Percentiles rank a stretch among this genome's conserved stretches.
Evolutionary conservation across 805 yeast genomes (phyloP).

Genomic region (Wickerhamiella domercqiae): DNA sequence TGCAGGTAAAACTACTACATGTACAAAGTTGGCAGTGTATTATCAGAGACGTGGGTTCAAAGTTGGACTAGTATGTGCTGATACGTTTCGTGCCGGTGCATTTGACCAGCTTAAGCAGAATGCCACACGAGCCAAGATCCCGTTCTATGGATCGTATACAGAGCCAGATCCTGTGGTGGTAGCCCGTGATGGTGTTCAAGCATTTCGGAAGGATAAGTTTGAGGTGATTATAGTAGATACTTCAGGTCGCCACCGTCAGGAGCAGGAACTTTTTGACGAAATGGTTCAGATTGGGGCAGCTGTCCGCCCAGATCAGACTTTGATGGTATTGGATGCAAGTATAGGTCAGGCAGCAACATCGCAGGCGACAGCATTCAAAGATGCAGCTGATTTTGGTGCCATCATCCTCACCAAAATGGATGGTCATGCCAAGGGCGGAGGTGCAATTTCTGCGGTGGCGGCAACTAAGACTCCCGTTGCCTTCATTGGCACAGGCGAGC

Average conservation of each 20-base stretch:
- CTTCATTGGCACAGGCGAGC: constrained; percentile 97
- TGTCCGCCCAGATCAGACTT: constrained; percentile 86
- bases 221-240: constrained; percentile 94
- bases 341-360: constrained; percentile 97
- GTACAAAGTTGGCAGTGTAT: constrained; percentile 91
- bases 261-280: constrained; percentile 76
- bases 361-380: constrained; percentile 89
- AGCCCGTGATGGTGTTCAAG: constrained; percentile 79
- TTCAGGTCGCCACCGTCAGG: constrained; percentile 96
- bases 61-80: constrained; percentile 96
- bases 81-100: constrained; percentile 98
- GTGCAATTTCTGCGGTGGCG: constrained; percentile 97
- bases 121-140: constrained; percentile 88
- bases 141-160: constrained; percentile 86
- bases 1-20: constrained; percentile 95
- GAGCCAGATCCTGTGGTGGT: constrained; percentile 93
- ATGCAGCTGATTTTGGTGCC: constrained; percentile 84
- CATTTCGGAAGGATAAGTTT: constrained; percentile 79
- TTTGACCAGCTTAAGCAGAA: constrained; percentile 96
- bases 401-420: constrained; percentile 92
- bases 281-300: constrained; percentile 87
- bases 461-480: constrained; percentile 90
- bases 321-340: constrained; percentile 93
- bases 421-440: constrained; percentile 99
- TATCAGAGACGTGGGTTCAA: constrained; percentile 87